phyloP scores from a whole-genome alignment of 495 filamentous ascomycete genomes.

The Neurospora tetraspora region DNA sequence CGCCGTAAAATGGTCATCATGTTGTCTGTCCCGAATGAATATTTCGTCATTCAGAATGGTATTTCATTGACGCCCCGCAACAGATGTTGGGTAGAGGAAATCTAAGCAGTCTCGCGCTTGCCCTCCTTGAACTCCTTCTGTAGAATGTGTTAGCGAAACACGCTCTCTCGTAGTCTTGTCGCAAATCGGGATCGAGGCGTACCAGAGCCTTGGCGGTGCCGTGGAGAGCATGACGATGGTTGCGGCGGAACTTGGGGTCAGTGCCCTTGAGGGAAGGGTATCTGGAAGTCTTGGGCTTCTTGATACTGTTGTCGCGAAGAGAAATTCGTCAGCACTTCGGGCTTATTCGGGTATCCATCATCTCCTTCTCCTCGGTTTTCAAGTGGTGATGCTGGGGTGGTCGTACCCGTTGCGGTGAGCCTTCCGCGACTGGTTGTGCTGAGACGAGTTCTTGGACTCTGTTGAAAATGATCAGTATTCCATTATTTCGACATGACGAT shows the following conservation, averaged over 20 bases:
- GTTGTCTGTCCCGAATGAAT: neutral
- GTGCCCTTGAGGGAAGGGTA: constrained; percentile 98
- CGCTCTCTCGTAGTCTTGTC: neutral
- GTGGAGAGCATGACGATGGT: constrained; percentile 98
- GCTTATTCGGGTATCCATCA: neutral
- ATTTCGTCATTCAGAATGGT: constrained; percentile 20
- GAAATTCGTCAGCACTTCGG: constrained; percentile 7
- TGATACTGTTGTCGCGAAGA: constrained; percentile 60
- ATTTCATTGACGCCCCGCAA: constrained; percentile 14
- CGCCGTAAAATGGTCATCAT: neutral
- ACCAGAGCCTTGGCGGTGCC: constrained; percentile 97
- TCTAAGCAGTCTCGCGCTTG: constrained; percentile 84
- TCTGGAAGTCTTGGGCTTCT: constrained; percentile 98
- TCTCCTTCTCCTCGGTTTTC: neutral
- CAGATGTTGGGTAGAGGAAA: constrained; percentile 13
- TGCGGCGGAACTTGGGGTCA: constrained; percentile 98
- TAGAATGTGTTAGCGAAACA: constrained; percentile 37
- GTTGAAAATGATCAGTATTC: constrained; percentile 12
- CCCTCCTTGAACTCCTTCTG: constrained; percentile 98
- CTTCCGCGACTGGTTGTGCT: constrained; percentile 96
- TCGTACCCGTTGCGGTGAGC: constrained; percentile 93
- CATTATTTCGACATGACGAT: constrained; percentile 1
- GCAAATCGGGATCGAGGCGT: constrained; percentile 32
- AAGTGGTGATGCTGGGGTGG: neutral
- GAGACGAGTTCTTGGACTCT: constrained; percentile 99